These are phyloP conservation scores for Balakata baccata DNA, from an alignment of 345 rosid genomes.

Conservation along the genomic window DNA sequence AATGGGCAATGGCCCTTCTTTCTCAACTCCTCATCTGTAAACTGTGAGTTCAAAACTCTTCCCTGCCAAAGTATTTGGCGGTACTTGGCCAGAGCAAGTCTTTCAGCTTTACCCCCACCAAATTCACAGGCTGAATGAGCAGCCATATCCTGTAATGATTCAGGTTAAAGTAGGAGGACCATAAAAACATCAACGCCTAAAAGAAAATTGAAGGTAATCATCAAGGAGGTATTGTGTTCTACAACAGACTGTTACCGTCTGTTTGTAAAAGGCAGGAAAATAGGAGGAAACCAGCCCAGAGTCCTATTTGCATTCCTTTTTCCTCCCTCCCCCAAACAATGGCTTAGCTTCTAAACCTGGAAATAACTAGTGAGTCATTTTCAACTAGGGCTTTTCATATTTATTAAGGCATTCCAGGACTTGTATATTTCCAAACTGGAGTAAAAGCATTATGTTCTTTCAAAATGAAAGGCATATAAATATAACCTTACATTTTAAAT, in stretches of 20 bases:
- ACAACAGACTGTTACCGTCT: neutral
- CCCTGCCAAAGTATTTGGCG: conserved; percentile 94
- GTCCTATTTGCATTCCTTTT: neutral
- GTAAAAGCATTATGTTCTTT: too few relatives aligned
- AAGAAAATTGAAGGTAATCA: neutral
- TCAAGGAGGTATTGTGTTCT: neutral
- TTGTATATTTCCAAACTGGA: neutral
- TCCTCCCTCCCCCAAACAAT: neutral
- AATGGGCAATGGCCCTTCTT: conserved; percentile 93
- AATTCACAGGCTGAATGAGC: conserved; percentile 98
- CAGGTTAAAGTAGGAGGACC: neutral
- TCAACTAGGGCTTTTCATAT: neutral
- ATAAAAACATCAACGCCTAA: neutral
- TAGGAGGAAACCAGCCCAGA: neutral
- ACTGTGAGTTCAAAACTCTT: conserved; percentile 83
- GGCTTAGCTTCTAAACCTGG: neutral
- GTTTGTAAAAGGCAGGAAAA: neutral
- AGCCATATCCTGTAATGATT: conserved; percentile 73
- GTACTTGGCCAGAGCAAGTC: conserved; percentile 75
- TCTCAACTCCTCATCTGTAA: conserved; percentile 75
- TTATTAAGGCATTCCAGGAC: neutral
- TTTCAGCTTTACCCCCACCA: conserved; percentile 97
- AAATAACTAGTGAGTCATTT: neutral
- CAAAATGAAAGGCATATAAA: neutral
- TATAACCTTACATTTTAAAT: neutral